Evolutionary conservation across 768 basidiomycete species (phyloP).

Genomic region (Hericium rajendrae): DNA sequence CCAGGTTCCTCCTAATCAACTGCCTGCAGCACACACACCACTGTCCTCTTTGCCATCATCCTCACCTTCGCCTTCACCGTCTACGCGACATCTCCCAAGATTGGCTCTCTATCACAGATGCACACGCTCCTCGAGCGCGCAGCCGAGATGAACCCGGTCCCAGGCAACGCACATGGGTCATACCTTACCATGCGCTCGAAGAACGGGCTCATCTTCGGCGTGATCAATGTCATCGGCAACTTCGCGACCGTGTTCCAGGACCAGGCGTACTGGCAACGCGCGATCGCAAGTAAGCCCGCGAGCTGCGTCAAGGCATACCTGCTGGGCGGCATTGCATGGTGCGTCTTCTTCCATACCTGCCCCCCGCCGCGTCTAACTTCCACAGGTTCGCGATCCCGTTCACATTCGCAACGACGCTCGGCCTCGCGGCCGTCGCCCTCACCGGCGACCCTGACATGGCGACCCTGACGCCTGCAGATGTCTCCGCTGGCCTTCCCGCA

Average conservation of each 20-base stretch:
- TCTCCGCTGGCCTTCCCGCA: slow-evolving; percentile 83
- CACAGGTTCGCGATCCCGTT: slow-evolving; percentile 78
- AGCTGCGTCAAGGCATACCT: slow-evolving; percentile 89
- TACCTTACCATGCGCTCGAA: slow-evolving; percentile 60
- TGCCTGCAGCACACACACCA: slow-evolving; percentile 64
- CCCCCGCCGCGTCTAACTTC: background rate
- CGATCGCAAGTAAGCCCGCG: slow-evolving; percentile 77
- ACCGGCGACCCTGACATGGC: slow-evolving; percentile 47
- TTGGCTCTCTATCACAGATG: slow-evolving; percentile 74
- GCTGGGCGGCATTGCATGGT: slow-evolving; percentile 84
- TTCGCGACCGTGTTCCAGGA: slow-evolving; percentile 58
- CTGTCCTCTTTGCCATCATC: slow-evolving; percentile 81
- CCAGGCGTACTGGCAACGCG: slow-evolving; percentile 79
- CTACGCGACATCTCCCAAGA: slow-evolving; percentile 69
- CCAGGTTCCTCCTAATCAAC: background rate
- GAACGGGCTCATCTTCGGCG: slow-evolving; percentile 53
- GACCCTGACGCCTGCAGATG: slow-evolving; percentile 45
- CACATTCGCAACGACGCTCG: slow-evolving; percentile 78
- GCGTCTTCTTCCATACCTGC: slow-evolving; percentile 8
- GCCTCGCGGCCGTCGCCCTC: slow-evolving; percentile 81
- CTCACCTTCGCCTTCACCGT: slow-evolving; percentile 68
- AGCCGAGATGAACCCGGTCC: slow-evolving; percentile 46
- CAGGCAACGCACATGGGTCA: slow-evolving; percentile 77
- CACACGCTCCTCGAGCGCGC: slow-evolving; percentile 65
- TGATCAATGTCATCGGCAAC: slow-evolving; percentile 84